Evolutionary conservation across 352 stramenopile species (phyloP).

Genomic region (Phytopythium oedochilum): DNA sequence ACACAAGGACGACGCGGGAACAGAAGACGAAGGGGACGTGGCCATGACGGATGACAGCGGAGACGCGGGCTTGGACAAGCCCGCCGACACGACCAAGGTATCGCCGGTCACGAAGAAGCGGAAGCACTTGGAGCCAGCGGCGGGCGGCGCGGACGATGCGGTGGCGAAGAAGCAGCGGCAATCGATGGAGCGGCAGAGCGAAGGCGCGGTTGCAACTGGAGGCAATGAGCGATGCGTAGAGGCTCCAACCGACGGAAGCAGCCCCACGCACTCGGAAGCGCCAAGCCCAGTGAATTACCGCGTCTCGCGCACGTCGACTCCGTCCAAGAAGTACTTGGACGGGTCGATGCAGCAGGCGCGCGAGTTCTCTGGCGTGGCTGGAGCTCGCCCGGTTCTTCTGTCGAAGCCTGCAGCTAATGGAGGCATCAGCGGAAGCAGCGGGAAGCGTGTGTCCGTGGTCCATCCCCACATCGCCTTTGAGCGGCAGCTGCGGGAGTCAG

Average conservation of each 20-base stretch:
- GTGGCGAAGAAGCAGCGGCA: constrained; percentile 13
- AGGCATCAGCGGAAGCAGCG: neutral
- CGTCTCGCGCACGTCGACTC: constrained; percentile 31
- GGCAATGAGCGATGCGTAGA: neutral
- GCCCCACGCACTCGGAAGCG: neutral
- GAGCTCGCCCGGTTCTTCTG: constrained; percentile 2
- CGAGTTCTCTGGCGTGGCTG: constrained; percentile 11
- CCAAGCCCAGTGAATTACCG: constrained; percentile 5
- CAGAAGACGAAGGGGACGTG: neutral
- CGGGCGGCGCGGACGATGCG: constrained; percentile 5
- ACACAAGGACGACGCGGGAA: constrained; percentile 1
- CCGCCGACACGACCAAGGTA: constrained; percentile 1
- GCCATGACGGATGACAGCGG: constrained; percentile 10
- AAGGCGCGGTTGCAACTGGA: neutral
- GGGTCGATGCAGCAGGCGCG: constrained; percentile 20
- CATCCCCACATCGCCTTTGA: constrained; percentile 44
- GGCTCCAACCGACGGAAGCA: neutral
- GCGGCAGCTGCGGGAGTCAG: constrained; percentile 35
- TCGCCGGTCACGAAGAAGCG: constrained; percentile 21
- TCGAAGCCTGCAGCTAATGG: neutral
- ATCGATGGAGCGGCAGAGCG: neutral
- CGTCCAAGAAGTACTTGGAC: constrained; percentile 44
- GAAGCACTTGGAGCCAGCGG: constrained; percentile 13
- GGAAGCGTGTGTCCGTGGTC: constrained; percentile 7
- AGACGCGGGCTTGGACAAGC: constrained; percentile 1